Base-by-base conservation (phyloP, 805 yeast species). In the Scheffersomyces ergatensis region DNA sequence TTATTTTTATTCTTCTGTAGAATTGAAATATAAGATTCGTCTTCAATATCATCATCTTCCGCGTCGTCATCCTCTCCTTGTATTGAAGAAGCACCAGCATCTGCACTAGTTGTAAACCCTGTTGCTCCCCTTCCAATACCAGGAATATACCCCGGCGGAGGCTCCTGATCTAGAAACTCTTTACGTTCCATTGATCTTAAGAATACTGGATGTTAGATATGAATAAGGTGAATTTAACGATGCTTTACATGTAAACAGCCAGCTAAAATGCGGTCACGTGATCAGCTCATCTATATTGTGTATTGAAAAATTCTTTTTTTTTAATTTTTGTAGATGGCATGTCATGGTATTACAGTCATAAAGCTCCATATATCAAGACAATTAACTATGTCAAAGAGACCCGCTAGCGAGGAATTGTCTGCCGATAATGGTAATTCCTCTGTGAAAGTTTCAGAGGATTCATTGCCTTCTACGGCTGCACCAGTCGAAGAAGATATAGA, bases 91-190 rank as follows among this genome's bases (percentile, higher is more conserved):
- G 74, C 72, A 0, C 88, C 88, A 13, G 85, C 59, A 46, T 85
- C 95, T 1, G 93, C 88, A 43, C 89, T 76, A 0, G 96, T 89
- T 0, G 90, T 81, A 61, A 93, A 90, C 4, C 97, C 98, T 1
- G 87, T 78, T 1, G 97, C 98, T 20, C 99, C 99, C 56, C 99
- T 72, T 0, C 97, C 98, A 6, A 89, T 63, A 19, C 99, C 99
- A 3, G 98, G 85, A 31, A 89, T 77, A 57, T 92, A 92, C 5
- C 95, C 95, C 2, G 84, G 77, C 0, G 99, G 99, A 1, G 98
- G 84, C 45, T 81, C 80, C 65, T 85, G 88, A 54, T 85, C 89
- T 36, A 92, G 67, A 62, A 93, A 93, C 4, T 79, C 67, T 45
- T 74, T 76, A 42, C 80, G 58, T 23, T 77, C 78, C 83, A 74